These are phyloP conservation scores for Gillenia trifoliata DNA, from an alignment of 306 rosid genomes.

Conservation along the genomic window DNA sequence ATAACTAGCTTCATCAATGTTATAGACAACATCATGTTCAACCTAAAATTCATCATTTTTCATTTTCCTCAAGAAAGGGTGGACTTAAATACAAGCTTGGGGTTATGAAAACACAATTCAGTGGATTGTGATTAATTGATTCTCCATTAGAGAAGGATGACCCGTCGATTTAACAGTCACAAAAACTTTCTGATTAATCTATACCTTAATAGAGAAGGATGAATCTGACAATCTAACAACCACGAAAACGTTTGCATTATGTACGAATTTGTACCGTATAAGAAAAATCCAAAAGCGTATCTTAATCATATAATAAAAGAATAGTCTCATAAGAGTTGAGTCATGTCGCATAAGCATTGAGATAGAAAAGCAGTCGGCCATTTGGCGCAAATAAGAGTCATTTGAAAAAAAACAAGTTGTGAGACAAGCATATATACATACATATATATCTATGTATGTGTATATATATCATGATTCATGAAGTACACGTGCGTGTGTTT, in stretches of 20 bases:
- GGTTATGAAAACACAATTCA: neutral
- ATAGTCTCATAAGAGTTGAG: neutral
- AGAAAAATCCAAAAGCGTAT: neutral
- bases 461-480: neutral
- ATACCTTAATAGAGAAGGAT: neutral
- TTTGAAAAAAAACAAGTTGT: slow-evolving; percentile 14
- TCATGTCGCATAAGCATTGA: neutral
- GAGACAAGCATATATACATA: neutral
- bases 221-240: neutral
- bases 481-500: slow-evolving; percentile 9
- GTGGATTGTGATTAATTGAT: neutral
- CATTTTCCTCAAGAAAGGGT: neutral
- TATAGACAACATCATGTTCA: slow-evolving; percentile 11
- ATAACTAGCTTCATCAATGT: neutral
- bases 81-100: neutral
- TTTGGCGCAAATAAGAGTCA: neutral
- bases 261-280: neutral
- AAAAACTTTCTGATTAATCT: neutral
- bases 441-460: no score
- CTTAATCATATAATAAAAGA: neutral
- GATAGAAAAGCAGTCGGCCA: slow-evolving; percentile 8
- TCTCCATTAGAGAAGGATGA: neutral
- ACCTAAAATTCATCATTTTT: neutral
- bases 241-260: neutral
- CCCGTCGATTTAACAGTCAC: neutral